Conservation (phyloP, 139 green algal genomes). For the Marvania coccoides region DNA sequence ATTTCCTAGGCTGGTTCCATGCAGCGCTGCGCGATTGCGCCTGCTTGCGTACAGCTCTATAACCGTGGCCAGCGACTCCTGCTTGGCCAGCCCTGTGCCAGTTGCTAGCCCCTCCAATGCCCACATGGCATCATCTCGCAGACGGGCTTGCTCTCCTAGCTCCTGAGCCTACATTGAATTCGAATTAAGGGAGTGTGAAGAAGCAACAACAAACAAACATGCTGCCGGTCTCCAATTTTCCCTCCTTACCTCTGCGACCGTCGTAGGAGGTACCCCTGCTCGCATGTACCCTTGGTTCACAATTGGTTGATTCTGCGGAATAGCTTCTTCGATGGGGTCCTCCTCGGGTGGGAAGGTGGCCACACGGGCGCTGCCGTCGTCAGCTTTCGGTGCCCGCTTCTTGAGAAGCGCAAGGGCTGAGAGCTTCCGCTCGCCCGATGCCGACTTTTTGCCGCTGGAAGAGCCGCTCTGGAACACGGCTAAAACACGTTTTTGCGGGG, state of each 20-base stretch:
- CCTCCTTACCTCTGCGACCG: background rate
- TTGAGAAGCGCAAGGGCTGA: background rate
- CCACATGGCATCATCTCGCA: conserved; percentile 13
- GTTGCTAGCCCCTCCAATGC: conserved; percentile 21
- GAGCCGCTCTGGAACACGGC: no score
- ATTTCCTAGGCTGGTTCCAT: background rate
- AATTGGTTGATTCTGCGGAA: no score
- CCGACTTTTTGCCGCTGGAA: no score
- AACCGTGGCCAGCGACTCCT: conserved; percentile 8
- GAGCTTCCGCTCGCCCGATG: no score
- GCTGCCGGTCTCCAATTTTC: background rate
- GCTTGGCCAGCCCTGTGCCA: background rate
- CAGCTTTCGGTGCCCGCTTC: background rate
- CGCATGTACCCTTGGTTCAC: no score
- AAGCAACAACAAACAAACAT: background rate
- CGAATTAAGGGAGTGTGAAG: background rate
- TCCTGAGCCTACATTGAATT: conserved; percentile 22
- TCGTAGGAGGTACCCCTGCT: background rate
- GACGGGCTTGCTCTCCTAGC: conserved; percentile 12
- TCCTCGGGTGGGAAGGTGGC: no score
- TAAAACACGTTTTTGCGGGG: no score
- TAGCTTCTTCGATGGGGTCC: no score
- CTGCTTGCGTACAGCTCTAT: conserved; percentile 9
- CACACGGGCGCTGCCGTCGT: no score
- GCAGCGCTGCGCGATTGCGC: conserved; percentile 10